Evolutionary conservation across 2,329 filamentous ascomycete species (phyloP).

Genomic region (Endothia cerciana): DNA sequence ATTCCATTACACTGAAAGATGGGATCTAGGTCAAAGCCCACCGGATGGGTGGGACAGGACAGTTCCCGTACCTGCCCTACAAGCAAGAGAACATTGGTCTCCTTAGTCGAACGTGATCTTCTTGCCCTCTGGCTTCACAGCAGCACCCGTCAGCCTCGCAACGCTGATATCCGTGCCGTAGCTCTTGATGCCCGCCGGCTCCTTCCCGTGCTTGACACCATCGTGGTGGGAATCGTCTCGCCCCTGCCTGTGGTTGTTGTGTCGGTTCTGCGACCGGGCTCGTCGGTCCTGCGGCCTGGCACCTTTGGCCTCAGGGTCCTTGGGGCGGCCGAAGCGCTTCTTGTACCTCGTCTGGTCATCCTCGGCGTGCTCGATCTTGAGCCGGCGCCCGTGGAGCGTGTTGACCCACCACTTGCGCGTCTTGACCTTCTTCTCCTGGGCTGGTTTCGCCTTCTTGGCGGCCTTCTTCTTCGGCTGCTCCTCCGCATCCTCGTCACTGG

Average conservation of each 20-base stretch:
- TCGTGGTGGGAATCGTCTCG: background rate
- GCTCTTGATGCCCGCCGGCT: constrained; percentile 36
- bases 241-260: constrained; percentile 5
- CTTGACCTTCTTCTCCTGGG: constrained; percentile 55
- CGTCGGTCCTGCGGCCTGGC: background rate
- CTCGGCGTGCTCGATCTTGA: constrained; percentile 93
- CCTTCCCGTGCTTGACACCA: constrained; percentile 37
- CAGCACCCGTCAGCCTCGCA: constrained; percentile 74
- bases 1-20: background rate
- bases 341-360: constrained; percentile 88
- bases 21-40: background rate
- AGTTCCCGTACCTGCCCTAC: background rate
- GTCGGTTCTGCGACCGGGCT: background rate
- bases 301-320: constrained; percentile 9
- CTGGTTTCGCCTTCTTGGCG: constrained; percentile 39
- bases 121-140: constrained; percentile 77
- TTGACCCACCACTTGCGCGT: constrained; percentile 83
- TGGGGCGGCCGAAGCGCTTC: constrained; percentile 73
- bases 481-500: constrained; percentile 37
- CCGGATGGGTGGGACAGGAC: background rate
- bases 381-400: constrained; percentile 74
- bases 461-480: constrained; percentile 14
- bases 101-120: constrained; percentile 77
- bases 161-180: constrained; percentile 52
- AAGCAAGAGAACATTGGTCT: no score